Evolutionary conservation across 2,329 filamentous ascomycete species (phyloP).

Genomic region (Monilinia laxa): DNA sequence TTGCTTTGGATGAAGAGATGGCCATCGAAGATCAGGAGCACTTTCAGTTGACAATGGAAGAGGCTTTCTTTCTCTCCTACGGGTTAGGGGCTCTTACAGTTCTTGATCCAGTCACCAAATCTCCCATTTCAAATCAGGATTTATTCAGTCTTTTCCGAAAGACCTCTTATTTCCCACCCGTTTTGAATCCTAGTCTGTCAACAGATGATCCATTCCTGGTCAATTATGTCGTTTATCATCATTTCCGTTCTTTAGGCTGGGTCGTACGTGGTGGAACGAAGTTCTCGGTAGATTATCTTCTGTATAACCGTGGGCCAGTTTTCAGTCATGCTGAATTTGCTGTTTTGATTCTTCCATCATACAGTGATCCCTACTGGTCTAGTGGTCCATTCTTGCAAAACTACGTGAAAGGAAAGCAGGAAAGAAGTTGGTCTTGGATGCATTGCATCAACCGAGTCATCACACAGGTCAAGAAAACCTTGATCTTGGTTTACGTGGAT

Average conservation of each 20-base stretch:
- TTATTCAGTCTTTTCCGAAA: slow-evolving; percentile 44
- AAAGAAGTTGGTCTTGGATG: slow-evolving; percentile 73
- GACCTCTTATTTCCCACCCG: slow-evolving; percentile 66
- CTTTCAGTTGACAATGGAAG: slow-evolving; percentile 86
- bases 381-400: slow-evolving; percentile 49
- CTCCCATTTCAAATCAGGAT: slow-evolving; percentile 14
- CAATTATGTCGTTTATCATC: slow-evolving; percentile 88
- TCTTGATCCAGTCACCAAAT: slow-evolving; percentile 48
- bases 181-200: slow-evolving; percentile 48
- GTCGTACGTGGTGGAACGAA: slow-evolving; percentile 90
- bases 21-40: slow-evolving; percentile 66
- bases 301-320: slow-evolving; percentile 89
- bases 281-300: slow-evolving; percentile 90
- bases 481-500: slow-evolving; percentile 89
- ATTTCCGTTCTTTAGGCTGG: slow-evolving; percentile 95
- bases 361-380: slow-evolving; percentile 70
- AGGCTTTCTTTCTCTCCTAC: slow-evolving; percentile 88
- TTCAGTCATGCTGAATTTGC: slow-evolving; percentile 96
- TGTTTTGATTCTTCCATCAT: slow-evolving; percentile 79
- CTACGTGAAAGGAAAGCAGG: slow-evolving; percentile 51
- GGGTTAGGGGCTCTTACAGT: slow-evolving; percentile 73
- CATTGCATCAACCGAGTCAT: slow-evolving; percentile 89
- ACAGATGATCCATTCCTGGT: slow-evolving; percentile 84
- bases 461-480: slow-evolving; percentile 83
- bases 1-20: slow-evolving; percentile 33